Evolutionary conservation across 2,329 filamentous ascomycete genomes (phyloP).

Genomic region (Cytospora leucostoma): DNA sequence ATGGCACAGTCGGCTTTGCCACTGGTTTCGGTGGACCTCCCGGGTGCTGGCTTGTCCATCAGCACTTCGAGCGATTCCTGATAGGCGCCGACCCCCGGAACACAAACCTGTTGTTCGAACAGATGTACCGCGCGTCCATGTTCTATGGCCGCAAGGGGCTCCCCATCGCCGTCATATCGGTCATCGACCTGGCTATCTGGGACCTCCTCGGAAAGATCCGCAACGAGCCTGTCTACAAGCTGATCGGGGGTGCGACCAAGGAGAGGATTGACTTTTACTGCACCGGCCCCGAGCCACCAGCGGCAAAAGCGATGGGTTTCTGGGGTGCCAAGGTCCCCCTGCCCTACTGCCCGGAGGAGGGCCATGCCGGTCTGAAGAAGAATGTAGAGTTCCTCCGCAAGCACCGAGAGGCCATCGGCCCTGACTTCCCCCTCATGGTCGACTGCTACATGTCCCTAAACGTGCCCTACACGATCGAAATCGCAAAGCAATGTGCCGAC

Average conservation of each 20-base stretch:
- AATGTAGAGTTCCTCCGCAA: conserved; percentile 87
- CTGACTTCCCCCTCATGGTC: conserved; percentile 90
- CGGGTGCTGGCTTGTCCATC: conserved; percentile 89
- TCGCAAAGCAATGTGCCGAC: conserved; percentile 80
- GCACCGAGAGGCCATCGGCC: conserved; percentile 81
- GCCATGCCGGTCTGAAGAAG: conserved; percentile 77
- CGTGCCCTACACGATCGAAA: conserved; percentile 87
- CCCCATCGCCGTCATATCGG: conserved; percentile 86
- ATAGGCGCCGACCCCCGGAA: conserved; percentile 87
- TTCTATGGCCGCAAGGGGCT: conserved; percentile 95
- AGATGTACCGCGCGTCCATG: conserved; percentile 95
- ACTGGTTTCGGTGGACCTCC: conserved; percentile 93
- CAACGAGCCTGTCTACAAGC: conserved; percentile 89
- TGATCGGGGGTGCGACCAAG: conserved; percentile 88
- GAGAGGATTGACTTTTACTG: conserved; percentile 89
- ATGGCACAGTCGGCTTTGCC: conserved; percentile 92
- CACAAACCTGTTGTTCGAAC: conserved; percentile 89
- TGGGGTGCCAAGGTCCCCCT: conserved; percentile 88
- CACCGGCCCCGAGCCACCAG: conserved; percentile 80
- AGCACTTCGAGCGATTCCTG: conserved; percentile 92
- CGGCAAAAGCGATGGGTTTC: conserved; percentile 85
- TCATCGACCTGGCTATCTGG: conserved; percentile 92
- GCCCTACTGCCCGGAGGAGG: conserved; percentile 87
- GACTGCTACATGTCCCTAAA: conserved; percentile 98
- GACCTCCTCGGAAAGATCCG: conserved; percentile 89